Evolutionary conservation across 2,329 filamentous ascomycete genomes (phyloP).

Genomic region (Rhinocladiella mackenziei): DNA sequence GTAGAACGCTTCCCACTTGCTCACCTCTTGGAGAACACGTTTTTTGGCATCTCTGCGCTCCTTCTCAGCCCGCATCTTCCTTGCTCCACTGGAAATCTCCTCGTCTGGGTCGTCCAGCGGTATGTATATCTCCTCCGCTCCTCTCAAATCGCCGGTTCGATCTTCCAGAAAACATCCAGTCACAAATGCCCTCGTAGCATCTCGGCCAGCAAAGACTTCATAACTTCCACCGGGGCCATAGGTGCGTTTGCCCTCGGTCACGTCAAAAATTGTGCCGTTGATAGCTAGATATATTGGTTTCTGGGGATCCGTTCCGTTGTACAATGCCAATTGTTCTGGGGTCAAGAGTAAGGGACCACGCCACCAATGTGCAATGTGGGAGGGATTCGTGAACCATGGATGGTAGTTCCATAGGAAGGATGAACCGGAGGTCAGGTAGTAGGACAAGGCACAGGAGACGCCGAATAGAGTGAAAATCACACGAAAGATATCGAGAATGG

Average conservation of each 20-base stretch:
- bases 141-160: slow-evolving; percentile 75
- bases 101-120: slow-evolving; percentile 60
- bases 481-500: slow-evolving; percentile 62
- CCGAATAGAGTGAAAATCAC: slow-evolving; percentile 64
- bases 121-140: slow-evolving; percentile 79
- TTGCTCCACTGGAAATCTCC: slow-evolving; percentile 37
- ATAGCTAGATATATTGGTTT: slow-evolving; percentile 87
- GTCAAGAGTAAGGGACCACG: slow-evolving; percentile 65
- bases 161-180: slow-evolving; percentile 91
- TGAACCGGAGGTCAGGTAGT: slow-evolving; percentile 68
- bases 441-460: slow-evolving; percentile 67
- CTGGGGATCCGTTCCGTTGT: slow-evolving; percentile 70
- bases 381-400: slow-evolving; percentile 59
- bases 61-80: slow-evolving; percentile 53
- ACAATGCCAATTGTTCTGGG: slow-evolving; percentile 65
- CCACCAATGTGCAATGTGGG: slow-evolving; percentile 58
- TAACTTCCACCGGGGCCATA: slow-evolving; percentile 86
- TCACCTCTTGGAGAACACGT: slow-evolving; percentile 63
- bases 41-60: slow-evolving; percentile 63
- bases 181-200: slow-evolving; percentile 83
- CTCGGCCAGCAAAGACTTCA: slow-evolving; percentile 77
- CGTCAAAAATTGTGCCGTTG: slow-evolving; percentile 64
- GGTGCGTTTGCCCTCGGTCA: slow-evolving; percentile 50
- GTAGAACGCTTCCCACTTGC: slow-evolving; percentile 84
- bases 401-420: slow-evolving; percentile 65